Evolutionary conservation across 768 basidiomycete species (phyloP), one percentile per base, ranked within the genome.

Genomic region (Cystobasidium onofrii): DNA sequence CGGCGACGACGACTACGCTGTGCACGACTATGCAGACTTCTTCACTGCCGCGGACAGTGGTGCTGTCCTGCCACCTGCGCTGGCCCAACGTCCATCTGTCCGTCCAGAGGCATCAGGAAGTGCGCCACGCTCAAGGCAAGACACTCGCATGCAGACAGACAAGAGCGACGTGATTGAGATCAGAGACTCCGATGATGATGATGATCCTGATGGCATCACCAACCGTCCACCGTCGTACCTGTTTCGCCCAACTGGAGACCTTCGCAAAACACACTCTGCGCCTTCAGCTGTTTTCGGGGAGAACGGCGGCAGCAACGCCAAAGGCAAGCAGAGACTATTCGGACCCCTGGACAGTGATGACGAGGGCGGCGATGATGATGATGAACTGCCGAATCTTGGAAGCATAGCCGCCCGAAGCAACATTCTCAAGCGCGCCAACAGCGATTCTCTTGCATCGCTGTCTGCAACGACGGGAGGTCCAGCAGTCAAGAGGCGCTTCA

Each of bases 91-190:
- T 7, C 46, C 46, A n/a, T 50, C 46, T 3, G 10, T 20, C 20
- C 46, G 9, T 50, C 46, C 10, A 17, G 46, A 50, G 18, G 10
- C 46, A 50, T n/a, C 46, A 50, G 12, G 10, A 7, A n/a, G 15
- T 4, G 46, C 18, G 46, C 12, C 18, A 15, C 39, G 15, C 39
- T 39, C 39, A 39, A 39, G 39, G 39, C 39, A 39, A 39, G 39
- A n/a, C 46, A 50, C 46, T 7, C 46, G 46, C n/a, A 50, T 3
- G n/a, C 46, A 50, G 46, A 20, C 63, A 13, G 34, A 33, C 43
- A 27, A 34, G 33, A 23, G 63, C 63, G 41, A 64, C 23, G 39
- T 64, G 34, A 64, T 64, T 12, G 63, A 64, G 63, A 39, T 64
- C 15, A 34, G 25, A 20, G 63, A 64, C 33, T 34, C 33, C 31